Evolutionary conservation across 2,329 filamentous ascomycete genomes (phyloP).

Genomic region (Dothideomycetes sp.): DNA sequence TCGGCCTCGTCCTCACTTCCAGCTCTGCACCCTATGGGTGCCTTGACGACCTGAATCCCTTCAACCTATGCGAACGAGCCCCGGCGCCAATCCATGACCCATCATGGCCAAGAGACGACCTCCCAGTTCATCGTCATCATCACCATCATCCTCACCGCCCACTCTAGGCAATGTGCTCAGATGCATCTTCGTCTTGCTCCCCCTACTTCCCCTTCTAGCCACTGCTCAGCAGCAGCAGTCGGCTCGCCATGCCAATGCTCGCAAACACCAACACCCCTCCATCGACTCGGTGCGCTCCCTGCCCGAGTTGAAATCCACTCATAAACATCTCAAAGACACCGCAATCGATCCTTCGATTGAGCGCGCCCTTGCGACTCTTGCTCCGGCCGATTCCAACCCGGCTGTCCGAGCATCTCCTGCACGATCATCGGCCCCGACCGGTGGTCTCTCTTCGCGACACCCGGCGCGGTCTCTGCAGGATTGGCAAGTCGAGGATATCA

Average conservation of each 20-base stretch:
- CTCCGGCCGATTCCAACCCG: constrained; percentile 67
- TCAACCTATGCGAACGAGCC: constrained; percentile 2
- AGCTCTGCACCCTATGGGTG: constrained; percentile 7
- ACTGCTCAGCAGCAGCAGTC: constrained; percentile 32
- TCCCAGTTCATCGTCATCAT: constrained; percentile 19
- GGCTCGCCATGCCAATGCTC: neutral
- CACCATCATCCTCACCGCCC: too few species aligned
- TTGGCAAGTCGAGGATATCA: constrained; percentile 99
- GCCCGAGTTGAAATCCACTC: constrained; percentile 17
- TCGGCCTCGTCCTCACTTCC: neutral
- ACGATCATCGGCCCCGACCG: constrained; percentile 47
- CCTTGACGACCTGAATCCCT: neutral
- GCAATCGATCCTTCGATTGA: constrained; percentile 46
- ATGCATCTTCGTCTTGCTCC: constrained; percentile 22
- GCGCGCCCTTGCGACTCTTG: constrained; percentile 96
- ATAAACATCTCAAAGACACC: constrained; percentile 21
- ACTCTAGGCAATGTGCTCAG: constrained; percentile 23
- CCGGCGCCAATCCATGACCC: constrained; percentile 17
- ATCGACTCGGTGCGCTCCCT: constrained; percentile 19
- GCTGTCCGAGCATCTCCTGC: constrained; percentile 92
- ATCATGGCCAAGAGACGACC: constrained; percentile 25
- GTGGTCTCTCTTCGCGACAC: constrained; percentile 63
- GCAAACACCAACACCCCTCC: constrained; percentile 10
- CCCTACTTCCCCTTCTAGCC: constrained; percentile 23
- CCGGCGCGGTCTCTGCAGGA: constrained; percentile 95